phyloP scores from a whole-genome alignment of 768 basidiomycete species.

The Termitomyces heimii region DNA sequence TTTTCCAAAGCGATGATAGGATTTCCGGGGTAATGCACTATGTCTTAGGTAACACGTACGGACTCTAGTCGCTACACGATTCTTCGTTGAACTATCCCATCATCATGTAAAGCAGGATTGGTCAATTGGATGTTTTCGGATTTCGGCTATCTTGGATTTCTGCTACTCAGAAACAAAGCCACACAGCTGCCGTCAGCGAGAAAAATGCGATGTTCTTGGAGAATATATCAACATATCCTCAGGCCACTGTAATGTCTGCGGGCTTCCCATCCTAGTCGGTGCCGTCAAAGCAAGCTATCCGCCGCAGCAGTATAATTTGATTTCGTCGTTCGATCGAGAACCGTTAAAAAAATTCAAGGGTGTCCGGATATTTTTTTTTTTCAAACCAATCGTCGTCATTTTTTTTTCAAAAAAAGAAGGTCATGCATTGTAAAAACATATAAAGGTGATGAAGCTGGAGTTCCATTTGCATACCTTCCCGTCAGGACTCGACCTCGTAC shows the following conservation, averaged over 20 bases:
- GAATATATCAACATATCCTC: background rate
- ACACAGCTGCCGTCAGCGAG: background rate
- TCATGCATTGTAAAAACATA: background rate
- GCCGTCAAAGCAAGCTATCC: too few relatives aligned
- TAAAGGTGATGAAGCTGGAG: background rate
- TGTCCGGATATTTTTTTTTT: background rate
- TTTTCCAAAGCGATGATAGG: constrained; percentile 1
- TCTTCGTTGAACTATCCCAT: background rate
- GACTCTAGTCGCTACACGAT: constrained; percentile 1
- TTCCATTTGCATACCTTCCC: background rate
- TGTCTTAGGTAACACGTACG: constrained; percentile 4
- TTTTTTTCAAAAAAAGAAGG: background rate
- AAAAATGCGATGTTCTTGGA: background rate
- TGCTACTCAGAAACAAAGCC: background rate
- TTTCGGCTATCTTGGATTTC: background rate
- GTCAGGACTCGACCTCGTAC: background rate
- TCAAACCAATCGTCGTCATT: background rate
- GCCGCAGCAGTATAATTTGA: background rate
- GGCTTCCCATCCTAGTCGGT: background rate
- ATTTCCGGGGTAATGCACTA: constrained; percentile 1
- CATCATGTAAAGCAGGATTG: constrained; percentile 10
- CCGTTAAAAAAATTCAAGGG: background rate
- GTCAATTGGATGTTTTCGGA: constrained; percentile 12
- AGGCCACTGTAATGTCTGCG: background rate
- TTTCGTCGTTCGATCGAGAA: background rate